Evolutionary conservation across 2,329 filamentous ascomycete genomes (phyloP).

Genomic region (Pseudocercospora ulei): DNA sequence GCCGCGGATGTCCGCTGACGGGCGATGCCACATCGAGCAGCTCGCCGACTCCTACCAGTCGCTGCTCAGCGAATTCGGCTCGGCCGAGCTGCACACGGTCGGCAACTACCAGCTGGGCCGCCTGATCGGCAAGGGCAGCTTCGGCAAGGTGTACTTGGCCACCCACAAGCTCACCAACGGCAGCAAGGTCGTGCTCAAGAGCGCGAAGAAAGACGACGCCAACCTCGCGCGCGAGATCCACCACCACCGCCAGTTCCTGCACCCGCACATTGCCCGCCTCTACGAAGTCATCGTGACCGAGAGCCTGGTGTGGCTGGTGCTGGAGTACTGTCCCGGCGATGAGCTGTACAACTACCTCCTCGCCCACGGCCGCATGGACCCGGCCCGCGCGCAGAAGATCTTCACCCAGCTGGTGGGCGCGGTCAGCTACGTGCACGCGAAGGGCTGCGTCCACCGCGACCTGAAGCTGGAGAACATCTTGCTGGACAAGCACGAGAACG

Average conservation of each 20-base stretch:
- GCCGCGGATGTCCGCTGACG: constrained; percentile 12
- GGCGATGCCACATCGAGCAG: constrained; percentile 42
- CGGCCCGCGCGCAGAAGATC: constrained; percentile 83
- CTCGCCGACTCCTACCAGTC: constrained; percentile 95
- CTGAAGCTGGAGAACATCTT: constrained; percentile 94
- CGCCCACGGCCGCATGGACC: constrained; percentile 70
- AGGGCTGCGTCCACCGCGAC: constrained; percentile 92
- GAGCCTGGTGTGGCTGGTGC: constrained; percentile 82
- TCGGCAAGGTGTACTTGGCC: constrained; percentile 95
- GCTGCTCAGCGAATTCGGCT: constrained; percentile 90
- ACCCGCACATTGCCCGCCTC: constrained; percentile 89
- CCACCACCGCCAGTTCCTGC: constrained; percentile 93
- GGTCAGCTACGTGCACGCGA: constrained; percentile 87
- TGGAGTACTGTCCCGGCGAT: constrained; percentile 94
- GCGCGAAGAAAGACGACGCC: constrained; percentile 86
- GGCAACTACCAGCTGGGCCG: constrained; percentile 89
- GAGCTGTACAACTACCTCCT: constrained; percentile 96
- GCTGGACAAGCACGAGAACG: constrained; percentile 91
- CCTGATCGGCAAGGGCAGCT: constrained; percentile 93
- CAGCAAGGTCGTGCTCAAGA: constrained; percentile 98
- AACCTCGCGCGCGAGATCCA: constrained; percentile 97
- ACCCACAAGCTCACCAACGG: constrained; percentile 96
- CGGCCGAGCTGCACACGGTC: constrained; percentile 79
- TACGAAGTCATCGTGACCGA: constrained; percentile 99
- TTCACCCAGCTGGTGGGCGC: constrained; percentile 93